Conservation (phyloP, 495 filamentous ascomycete genomes). For the Diplogelasinospora grovesii region DNA sequence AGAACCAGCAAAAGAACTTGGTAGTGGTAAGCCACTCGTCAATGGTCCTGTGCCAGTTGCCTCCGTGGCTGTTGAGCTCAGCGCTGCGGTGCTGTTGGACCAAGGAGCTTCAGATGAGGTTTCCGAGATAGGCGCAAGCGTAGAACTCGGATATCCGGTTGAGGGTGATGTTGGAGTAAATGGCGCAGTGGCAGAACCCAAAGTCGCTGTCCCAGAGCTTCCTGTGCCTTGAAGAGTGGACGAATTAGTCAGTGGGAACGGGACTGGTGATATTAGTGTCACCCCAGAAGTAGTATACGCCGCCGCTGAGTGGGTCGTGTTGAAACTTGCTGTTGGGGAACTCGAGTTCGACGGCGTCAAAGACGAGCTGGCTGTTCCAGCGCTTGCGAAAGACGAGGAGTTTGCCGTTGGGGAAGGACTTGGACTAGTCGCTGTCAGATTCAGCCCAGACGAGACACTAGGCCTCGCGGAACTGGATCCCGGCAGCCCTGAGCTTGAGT, state of each 20-base stretch:
- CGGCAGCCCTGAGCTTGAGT: slow-evolving; percentile 3
- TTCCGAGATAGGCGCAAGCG: background rate
- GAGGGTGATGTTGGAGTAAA: background rate
- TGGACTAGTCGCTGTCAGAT: background rate
- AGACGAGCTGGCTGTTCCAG: too few relatives aligned
- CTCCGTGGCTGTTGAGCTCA: background rate
- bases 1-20: background rate
- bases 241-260: slow-evolving; percentile 18
- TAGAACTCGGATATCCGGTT: background rate
- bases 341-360: background rate
- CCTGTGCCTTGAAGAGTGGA: slow-evolving; percentile 1
- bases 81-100: background rate
- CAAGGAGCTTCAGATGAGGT: slow-evolving; percentile 1
- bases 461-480: background rate
- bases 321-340: background rate
- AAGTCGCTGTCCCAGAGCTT: background rate
- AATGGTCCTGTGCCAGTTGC: background rate
- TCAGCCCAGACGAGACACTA: background rate
- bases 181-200: background rate
- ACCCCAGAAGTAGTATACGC: background rate
- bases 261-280: slow-evolving; percentile 2
- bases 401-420: background rate
- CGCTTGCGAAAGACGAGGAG: background rate
- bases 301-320: background rate
- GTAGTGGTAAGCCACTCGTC: background rate